phyloP scores from a whole-genome alignment of 257 asterid genomes.

The Rhazya stricta region DNA sequence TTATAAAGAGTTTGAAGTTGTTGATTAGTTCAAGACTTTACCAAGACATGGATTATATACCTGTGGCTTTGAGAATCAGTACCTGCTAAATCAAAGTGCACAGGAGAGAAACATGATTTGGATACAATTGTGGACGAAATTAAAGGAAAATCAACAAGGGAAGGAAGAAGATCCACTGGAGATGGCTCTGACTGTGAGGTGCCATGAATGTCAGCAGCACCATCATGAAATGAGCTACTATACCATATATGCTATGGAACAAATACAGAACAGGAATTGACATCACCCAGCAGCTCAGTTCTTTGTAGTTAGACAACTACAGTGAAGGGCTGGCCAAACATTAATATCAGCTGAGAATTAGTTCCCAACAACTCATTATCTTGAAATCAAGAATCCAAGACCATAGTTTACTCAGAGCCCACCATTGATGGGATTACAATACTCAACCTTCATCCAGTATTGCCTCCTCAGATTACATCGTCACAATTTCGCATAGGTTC shows the following conservation, averaged over 20 bases:
- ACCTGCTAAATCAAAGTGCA: too few species aligned
- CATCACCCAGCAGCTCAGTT: conserved; percentile 12
- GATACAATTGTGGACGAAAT: too few species aligned
- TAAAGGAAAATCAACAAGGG: too few species aligned
- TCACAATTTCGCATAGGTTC: too few species aligned
- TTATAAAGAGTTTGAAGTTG: too few species aligned
- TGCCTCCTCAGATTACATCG: too few species aligned
- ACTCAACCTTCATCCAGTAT: too few species aligned
- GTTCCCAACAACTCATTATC: conserved; percentile 7
- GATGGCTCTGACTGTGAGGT: conserved; percentile 9
- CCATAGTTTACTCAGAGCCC: not conserved
- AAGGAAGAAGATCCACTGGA: not conserved
- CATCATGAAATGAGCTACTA: not conserved
- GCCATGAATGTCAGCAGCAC: conserved; percentile 23
- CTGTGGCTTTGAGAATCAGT: too few species aligned
- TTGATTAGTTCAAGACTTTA: too few species aligned
- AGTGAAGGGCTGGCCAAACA: not conserved
- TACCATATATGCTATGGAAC: not conserved
- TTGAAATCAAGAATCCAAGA: not conserved
- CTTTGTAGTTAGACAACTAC: not conserved
- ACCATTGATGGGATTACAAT: too few species aligned
- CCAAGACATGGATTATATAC: too few species aligned
- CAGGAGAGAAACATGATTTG: too few species aligned
- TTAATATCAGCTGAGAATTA: not conserved
- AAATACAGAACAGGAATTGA: conserved; percentile 16